These are phyloP conservation scores for Colletotrichum scovillei DNA, from an alignment of 2,329 filamentous ascomycete genomes.

Conservation along the genomic window DNA sequence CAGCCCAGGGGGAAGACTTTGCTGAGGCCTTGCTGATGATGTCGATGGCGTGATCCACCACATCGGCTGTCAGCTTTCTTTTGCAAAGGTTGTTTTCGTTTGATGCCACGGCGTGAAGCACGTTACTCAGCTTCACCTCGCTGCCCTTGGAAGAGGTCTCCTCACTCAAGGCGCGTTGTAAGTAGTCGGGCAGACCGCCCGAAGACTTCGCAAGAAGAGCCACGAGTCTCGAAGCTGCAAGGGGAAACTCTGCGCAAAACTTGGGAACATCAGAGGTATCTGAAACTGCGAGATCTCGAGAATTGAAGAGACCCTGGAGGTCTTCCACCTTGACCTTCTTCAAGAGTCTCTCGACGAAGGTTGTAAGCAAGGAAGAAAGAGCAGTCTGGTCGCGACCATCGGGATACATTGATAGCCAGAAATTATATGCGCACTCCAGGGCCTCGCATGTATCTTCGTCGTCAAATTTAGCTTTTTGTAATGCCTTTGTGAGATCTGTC, in stretches of 20 bases:
- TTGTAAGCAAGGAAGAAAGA: slow-evolving; percentile 45
- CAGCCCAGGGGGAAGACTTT: slow-evolving; percentile 24
- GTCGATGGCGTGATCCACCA: slow-evolving; percentile 47
- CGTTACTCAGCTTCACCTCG: slow-evolving; percentile 31
- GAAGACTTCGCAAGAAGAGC: slow-evolving; percentile 22
- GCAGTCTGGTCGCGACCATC: slow-evolving; percentile 46
- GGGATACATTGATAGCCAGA: slow-evolving; percentile 52
- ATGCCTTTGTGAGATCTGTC: slow-evolving; percentile 45
- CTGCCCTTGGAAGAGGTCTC: slow-evolving; percentile 2
- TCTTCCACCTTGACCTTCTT: slow-evolving; percentile 26
- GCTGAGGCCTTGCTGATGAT: slow-evolving; percentile 39
- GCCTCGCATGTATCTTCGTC: slow-evolving; percentile 53
- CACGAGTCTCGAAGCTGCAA: slow-evolving; percentile 30
- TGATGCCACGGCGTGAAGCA: slow-evolving; percentile 46
- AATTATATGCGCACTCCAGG: slow-evolving; percentile 51
- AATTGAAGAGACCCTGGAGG: background rate
- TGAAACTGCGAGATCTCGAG: background rate
- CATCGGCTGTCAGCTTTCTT: slow-evolving; percentile 43
- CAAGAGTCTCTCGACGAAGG: slow-evolving; percentile 47
- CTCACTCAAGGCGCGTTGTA: slow-evolving; percentile 6
- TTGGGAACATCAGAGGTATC: slow-evolving; percentile 7
- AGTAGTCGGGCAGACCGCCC: slow-evolving; percentile 21
- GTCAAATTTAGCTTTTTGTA: slow-evolving; percentile 46
- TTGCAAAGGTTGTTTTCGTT: slow-evolving; percentile 54
- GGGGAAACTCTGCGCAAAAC: slow-evolving; percentile 25